Percentiles rank a stretch among this genome's conserved stretches.
Evolutionary conservation across 345 rosid species (phyloP).

Genomic region (Sisymbrium irio): DNA sequence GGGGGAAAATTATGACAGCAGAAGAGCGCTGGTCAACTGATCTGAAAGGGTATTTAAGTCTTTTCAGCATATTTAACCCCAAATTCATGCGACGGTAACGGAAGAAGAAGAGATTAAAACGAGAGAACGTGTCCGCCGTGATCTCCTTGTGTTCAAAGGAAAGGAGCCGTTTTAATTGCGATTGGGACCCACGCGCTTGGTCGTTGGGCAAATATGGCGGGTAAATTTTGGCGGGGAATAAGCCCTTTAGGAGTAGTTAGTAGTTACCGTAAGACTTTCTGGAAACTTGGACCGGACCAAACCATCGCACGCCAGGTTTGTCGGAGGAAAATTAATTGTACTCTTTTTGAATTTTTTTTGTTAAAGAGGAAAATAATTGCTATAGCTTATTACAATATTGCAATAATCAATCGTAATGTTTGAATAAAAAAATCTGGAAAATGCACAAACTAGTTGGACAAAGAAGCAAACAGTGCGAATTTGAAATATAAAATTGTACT

Average conservation of each 20-base stretch:
- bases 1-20: background rate
- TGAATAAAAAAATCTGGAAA: background rate
- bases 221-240: slow-evolving; percentile 31
- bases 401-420: background rate
- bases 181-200: slow-evolving; percentile 26
- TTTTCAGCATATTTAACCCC: background rate
- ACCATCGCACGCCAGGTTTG: slow-evolving; percentile 34
- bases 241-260: background rate
- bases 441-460: background rate
- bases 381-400: background rate
- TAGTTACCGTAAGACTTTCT: slow-evolving; percentile 26
- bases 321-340: background rate
- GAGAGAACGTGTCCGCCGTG: slow-evolving; percentile 26
- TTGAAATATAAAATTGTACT: background rate
- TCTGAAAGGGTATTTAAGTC: background rate
- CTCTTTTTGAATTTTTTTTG: background rate
- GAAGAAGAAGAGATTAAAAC: background rate
- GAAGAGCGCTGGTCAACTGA: slow-evolving; percentile 27
- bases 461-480: background rate
- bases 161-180: slow-evolving; percentile 15
- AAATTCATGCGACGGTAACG: slow-evolving; percentile 18
- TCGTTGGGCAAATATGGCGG: slow-evolving; percentile 37
- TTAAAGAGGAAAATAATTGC: background rate
- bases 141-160: background rate
- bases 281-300: slow-evolving; percentile 25